A percentile compares a stretch with the other conserved stretches of the same genome.
These are phyloP conservation scores for Protomyces inundatus DNA, from an alignment of 1,139 yeast genomes.

Conservation along the genomic window DNA sequence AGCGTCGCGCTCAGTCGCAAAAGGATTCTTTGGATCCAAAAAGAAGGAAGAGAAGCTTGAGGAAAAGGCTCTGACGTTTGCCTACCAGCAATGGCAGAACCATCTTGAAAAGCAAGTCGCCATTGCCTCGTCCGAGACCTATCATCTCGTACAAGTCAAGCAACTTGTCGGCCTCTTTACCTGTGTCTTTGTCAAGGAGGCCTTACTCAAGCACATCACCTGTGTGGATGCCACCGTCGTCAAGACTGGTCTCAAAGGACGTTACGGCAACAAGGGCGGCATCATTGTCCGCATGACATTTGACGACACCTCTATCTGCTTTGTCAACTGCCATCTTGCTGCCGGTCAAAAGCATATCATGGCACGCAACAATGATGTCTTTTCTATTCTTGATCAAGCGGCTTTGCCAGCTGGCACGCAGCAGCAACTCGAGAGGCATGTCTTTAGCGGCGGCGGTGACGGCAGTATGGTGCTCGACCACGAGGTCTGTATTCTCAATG, in stretches of 20 bases:
- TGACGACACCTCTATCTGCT: constrained; percentile 68
- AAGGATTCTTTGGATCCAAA: constrained; percentile 49
- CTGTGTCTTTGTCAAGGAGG: constrained; percentile 59
- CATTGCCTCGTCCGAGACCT: constrained; percentile 40
- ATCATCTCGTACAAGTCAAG: constrained; percentile 69
- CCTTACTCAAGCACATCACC: constrained; percentile 51
- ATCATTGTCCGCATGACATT: constrained; percentile 75
- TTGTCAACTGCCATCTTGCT: constrained; percentile 83
- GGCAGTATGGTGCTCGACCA: constrained; percentile 57
- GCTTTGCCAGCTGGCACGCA: constrained; percentile 40
- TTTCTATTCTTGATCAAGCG: constrained; percentile 58
- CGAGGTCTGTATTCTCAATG: constrained; percentile 84
- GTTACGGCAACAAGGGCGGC: constrained; percentile 94
- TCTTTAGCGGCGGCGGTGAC: constrained; percentile 48
- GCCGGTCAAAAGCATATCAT: constrained; percentile 76
- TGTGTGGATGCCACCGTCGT: constrained; percentile 72
- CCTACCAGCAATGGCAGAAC: constrained; percentile 40
- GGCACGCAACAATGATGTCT: constrained; percentile 80
- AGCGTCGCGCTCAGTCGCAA: constrained; percentile 17
- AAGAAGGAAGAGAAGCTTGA: constrained; percentile 12
- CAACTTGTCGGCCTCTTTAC: constrained; percentile 81
- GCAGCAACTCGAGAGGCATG: constrained; percentile 44
- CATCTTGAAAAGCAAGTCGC: constrained; percentile 33
- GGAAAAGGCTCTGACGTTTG: constrained; percentile 7
- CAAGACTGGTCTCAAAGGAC: constrained; percentile 92